Evolutionary conservation across 805 yeast species (phyloP).

Genomic region (Yarrowia hollandica): DNA sequence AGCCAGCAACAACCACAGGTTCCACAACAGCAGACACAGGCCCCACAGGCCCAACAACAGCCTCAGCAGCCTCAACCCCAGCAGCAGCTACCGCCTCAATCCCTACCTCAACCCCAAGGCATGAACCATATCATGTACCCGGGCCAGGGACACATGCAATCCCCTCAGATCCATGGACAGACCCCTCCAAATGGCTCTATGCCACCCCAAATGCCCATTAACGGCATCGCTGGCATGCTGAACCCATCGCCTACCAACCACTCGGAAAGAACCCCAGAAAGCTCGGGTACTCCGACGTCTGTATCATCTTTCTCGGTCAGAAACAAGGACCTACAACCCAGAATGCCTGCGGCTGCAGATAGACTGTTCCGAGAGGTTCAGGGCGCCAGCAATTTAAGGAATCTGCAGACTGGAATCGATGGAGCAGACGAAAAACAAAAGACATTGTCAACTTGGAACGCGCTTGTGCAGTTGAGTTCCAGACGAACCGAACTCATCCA

Average conservation of each 20-base stretch:
- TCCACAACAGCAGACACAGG: neutral
- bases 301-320: slow-evolving; percentile 14
- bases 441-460: slow-evolving; percentile 15
- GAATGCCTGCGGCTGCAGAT: slow-evolving; percentile 7
- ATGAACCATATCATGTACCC: neutral
- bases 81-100: neutral
- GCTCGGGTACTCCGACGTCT: slow-evolving; percentile 3
- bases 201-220: neutral
- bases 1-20: neutral
- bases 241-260: slow-evolving; percentile 16
- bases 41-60: too few species aligned
- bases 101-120: neutral
- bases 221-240: slow-evolving; percentile 10
- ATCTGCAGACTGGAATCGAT: slow-evolving; percentile 8
- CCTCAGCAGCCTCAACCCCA: neutral
- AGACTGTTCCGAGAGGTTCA: slow-evolving; percentile 10
- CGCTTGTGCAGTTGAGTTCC: neutral
- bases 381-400: neutral
- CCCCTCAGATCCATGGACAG: slow-evolving; percentile 4
- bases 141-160: neutral
- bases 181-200: slow-evolving; percentile 1
- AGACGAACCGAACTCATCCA: slow-evolving; percentile 19
- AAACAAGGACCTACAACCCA: slow-evolving; percentile 21
- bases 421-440: slow-evolving; percentile 10
- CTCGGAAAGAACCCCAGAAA: slow-evolving; percentile 11